Evolutionary conservation across 257 asterid genomes (phyloP).

Genomic region (Solanum dulcamara): DNA sequence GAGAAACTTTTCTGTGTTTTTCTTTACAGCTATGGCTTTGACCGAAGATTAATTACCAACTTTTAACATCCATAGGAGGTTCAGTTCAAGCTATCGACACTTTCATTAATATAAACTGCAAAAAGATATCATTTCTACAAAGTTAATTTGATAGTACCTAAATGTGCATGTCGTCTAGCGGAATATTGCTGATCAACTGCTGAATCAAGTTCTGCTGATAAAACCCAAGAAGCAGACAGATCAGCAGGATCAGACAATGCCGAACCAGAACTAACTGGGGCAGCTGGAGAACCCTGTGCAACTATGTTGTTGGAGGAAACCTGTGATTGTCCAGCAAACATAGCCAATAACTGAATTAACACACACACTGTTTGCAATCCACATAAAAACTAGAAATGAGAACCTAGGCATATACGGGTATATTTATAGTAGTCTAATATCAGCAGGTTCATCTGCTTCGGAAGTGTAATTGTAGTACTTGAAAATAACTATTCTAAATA

Average conservation of each 20-base stretch:
- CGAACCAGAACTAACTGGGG: slow-evolving; percentile 41
- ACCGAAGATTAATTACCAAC: neutral
- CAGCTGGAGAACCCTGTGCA: slow-evolving; percentile 60
- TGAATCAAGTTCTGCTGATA: slow-evolving; percentile 33
- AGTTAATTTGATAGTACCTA: slow-evolving; percentile 13
- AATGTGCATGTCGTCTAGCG: slow-evolving; percentile 4
- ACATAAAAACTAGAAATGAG: neutral
- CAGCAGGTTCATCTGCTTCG: neutral
- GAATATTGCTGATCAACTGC: slow-evolving; percentile 11
- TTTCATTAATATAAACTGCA: neutral
- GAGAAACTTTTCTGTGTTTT: neutral
- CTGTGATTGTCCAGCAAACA: slow-evolving; percentile 31
- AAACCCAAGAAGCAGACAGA: slow-evolving; percentile 20
- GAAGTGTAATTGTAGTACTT: neutral
- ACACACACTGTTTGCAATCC: neutral
- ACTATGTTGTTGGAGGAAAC: slow-evolving; percentile 56
- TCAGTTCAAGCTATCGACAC: neutral
- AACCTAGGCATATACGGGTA: no score
- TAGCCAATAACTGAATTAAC: neutral
- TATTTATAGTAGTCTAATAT: no score
- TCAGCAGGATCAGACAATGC: slow-evolving; percentile 19
- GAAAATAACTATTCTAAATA: neutral
- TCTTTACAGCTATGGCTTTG: neutral
- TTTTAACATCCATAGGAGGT: neutral
- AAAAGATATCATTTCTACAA: neutral